Evolutionary conservation across 2,329 filamentous ascomycete genomes (phyloP).

Genomic region (Aspergillus intermedius): DNA sequence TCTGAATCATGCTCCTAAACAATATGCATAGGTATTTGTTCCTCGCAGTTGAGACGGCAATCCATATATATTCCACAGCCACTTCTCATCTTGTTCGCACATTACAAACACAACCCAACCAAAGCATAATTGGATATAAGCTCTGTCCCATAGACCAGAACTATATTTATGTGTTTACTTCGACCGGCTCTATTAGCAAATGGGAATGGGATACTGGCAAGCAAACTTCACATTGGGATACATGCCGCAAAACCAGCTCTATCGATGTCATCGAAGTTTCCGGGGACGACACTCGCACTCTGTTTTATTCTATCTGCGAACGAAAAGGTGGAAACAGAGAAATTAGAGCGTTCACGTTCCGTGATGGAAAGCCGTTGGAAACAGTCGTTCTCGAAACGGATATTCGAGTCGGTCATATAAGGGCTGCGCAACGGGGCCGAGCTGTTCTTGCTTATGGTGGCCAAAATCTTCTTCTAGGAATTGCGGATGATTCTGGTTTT

Average conservation of each 20-base stretch:
- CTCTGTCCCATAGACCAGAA: slow-evolving; percentile 47
- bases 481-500: slow-evolving; percentile 29
- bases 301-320: slow-evolving; percentile 35
- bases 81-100: slow-evolving; percentile 75
- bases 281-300: slow-evolving; percentile 23
- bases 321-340: slow-evolving; percentile 34
- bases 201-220: slow-evolving; percentile 54
- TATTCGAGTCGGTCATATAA: slow-evolving; percentile 23
- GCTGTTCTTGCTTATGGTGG: slow-evolving; percentile 35
- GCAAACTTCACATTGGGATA: slow-evolving; percentile 40
- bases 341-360: slow-evolving; percentile 18
- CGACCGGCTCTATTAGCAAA: slow-evolving; percentile 45
- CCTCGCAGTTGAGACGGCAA: slow-evolving; percentile 63
- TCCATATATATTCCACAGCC: slow-evolving; percentile 73
- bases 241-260: slow-evolving; percentile 30
- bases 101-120: slow-evolving; percentile 51
- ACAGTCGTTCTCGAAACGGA: slow-evolving; percentile 24
- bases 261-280: slow-evolving; percentile 15
- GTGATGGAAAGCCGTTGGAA: slow-evolving; percentile 16
- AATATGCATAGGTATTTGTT: slow-evolving; percentile 58
- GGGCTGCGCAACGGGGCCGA: slow-evolving; percentile 23
- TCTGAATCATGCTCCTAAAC: slow-evolving; percentile 3
- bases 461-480: slow-evolving; percentile 56
- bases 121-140: slow-evolving; percentile 46
- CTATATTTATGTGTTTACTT: slow-evolving; percentile 49